Evolutionary conservation across 2,329 filamentous ascomycete genomes (phyloP).

Genomic region (Beauveria caledonica): DNA sequence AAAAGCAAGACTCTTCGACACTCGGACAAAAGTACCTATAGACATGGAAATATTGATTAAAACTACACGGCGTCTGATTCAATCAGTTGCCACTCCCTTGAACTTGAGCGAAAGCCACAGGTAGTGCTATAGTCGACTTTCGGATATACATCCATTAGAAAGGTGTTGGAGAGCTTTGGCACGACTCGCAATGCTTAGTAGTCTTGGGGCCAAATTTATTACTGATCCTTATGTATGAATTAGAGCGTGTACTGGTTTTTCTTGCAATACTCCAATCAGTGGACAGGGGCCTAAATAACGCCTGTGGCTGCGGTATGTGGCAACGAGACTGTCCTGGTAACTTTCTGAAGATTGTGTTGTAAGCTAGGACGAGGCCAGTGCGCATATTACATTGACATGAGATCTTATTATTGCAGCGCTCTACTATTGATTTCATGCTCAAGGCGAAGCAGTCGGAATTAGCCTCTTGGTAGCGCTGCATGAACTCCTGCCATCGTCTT

Average conservation of each 20-base stretch:
- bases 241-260: not conserved
- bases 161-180: not conserved
- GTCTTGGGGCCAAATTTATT: not conserved
- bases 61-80: not conserved
- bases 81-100: not conserved
- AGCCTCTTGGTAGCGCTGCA: not conserved
- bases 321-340: not conserved
- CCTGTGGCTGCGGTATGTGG: not conserved
- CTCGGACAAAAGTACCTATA: slow-evolving; percentile 28
- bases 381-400: not conserved
- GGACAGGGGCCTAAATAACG: not conserved
- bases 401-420: not conserved
- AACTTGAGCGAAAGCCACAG: not conserved
- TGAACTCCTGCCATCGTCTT: not conserved
- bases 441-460: not conserved
- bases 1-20: slow-evolving; percentile 67
- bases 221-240: not conserved
- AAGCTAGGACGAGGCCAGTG: not conserved
- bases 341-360: not conserved
- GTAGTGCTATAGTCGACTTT: not conserved
- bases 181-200: not conserved
- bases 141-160: not conserved
- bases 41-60: slow-evolving; percentile 23
- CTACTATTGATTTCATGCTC: not conserved
- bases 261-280: not conserved